phyloP scores from a whole-genome alignment of 805 yeast species.

The Candida suzukii region DNA sequence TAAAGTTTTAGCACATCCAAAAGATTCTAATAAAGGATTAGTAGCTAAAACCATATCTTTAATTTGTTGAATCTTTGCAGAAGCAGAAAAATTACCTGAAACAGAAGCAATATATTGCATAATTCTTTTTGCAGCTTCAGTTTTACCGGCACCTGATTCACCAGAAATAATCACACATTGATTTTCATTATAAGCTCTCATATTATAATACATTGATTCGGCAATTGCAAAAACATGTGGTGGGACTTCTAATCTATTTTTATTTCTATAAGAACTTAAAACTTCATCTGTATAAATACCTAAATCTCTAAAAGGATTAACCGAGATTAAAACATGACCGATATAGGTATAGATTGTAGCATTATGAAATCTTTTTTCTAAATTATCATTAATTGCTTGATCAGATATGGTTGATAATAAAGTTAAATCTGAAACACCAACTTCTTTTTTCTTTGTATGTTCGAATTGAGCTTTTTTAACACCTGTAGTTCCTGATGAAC shows the following conservation, averaged over 20 bases:
- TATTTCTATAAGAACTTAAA: conserved; percentile 74
- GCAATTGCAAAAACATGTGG: conserved; percentile 99
- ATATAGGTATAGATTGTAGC: conserved; percentile 88
- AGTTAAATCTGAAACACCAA: conserved; percentile 96
- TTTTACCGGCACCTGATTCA: conserved; percentile 97
- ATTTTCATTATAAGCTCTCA: conserved; percentile 88
- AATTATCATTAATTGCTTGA: conserved; percentile 86
- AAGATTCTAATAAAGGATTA: conserved; percentile 83
- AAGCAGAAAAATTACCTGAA: conserved; percentile 57
- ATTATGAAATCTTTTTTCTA: conserved; percentile 82
- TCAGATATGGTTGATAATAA: conserved; percentile 82
- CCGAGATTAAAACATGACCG: conserved; percentile 91
- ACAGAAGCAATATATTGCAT: conserved; percentile 96
- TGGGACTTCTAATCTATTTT: conserved; percentile 91
- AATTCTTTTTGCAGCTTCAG: conserved; percentile 95
- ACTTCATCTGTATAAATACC: conserved; percentile 88
- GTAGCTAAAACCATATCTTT: conserved; percentile 98
- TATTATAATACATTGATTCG: conserved; percentile 90
- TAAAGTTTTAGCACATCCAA: conserved; percentile 90
- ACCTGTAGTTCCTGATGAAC: conserved; percentile 10
- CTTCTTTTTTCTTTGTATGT: conserved; percentile 82
- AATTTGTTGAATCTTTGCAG: conserved; percentile 71
- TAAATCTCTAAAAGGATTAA: conserved; percentile 92
- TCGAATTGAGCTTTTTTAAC: conserved; percentile 91
- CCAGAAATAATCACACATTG: conserved; percentile 98